Conservation (phyloP, 371 early-diverging fungal genomes). For the Mortierella polycephala region DNA sequence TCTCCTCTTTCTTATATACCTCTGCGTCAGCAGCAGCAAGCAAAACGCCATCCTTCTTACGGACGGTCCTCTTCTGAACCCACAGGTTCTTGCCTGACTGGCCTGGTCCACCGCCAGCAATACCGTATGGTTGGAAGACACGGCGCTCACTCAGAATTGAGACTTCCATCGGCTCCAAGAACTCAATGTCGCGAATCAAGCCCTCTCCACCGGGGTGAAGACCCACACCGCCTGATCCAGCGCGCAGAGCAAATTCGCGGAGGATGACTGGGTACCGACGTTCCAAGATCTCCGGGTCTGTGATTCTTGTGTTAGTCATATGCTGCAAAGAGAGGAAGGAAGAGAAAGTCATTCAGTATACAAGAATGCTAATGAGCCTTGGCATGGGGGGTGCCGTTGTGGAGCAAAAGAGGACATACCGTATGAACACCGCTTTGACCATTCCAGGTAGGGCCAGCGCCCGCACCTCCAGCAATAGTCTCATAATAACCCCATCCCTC, state of each 20-base stretch:
- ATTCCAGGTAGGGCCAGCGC: slow-evolving; percentile 92
- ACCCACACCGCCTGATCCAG: slow-evolving; percentile 88
- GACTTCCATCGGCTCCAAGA: slow-evolving; percentile 82
- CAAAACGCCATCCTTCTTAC: slow-evolving; percentile 49
- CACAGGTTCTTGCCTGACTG: slow-evolving; percentile 81
- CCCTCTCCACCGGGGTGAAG: slow-evolving; percentile 89
- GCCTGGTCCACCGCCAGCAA: slow-evolving; percentile 87
- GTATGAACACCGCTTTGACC: slow-evolving; percentile 84
- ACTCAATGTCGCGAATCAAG: slow-evolving; percentile 85
- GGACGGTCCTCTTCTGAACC: slow-evolving; percentile 64
- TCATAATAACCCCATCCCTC: slow-evolving; percentile 97
- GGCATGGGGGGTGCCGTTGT: background rate
- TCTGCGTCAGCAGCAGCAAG: slow-evolving; percentile 4
- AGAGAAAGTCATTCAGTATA: slow-evolving; percentile 4
- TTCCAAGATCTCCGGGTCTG: slow-evolving; percentile 96
- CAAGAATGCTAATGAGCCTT: too few species aligned
- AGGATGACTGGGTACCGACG: slow-evolving; percentile 94
- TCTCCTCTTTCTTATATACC: slow-evolving; percentile 7
- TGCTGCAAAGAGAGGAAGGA: slow-evolving; percentile 64
- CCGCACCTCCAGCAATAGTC: slow-evolving; percentile 87
- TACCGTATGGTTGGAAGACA: slow-evolving; percentile 90
- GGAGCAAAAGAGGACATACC: slow-evolving; percentile 30
- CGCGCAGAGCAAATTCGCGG: slow-evolving; percentile 83
- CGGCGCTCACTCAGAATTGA: slow-evolving; percentile 94
- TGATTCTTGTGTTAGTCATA: slow-evolving; percentile 98